Evolutionary conservation across 768 basidiomycete species (phyloP).

Genomic region (Leccinum subgranulosum): DNA sequence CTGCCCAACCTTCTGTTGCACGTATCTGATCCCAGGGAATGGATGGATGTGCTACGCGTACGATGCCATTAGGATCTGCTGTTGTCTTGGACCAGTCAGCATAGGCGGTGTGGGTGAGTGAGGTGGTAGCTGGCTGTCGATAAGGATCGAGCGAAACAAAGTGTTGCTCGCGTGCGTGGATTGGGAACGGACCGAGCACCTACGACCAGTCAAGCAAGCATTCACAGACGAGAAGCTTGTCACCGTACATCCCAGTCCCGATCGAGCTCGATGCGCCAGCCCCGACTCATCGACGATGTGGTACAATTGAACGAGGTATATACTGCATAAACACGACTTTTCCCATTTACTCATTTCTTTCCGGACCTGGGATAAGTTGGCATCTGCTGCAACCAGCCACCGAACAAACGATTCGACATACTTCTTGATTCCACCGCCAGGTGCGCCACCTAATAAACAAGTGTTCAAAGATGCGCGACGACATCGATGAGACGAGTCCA

Average conservation of each 20-base stretch:
- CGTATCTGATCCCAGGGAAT: constrained; percentile 68
- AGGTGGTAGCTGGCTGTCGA: constrained; percentile 46
- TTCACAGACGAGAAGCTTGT: neutral
- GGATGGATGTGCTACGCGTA: constrained; percentile 63
- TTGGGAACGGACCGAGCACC: constrained; percentile 82
- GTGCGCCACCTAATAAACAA: constrained; percentile 52
- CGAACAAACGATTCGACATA: constrained; percentile 36
- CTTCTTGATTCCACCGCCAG: constrained; percentile 85
- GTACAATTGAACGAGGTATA: neutral
- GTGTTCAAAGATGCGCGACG: constrained; percentile 4
- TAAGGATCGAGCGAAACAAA: constrained; percentile 58
- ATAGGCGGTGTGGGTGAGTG: constrained; percentile 37
- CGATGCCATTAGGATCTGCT: constrained; percentile 41
- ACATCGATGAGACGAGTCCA: constrained; percentile 1
- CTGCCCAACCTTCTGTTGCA: constrained; percentile 82
- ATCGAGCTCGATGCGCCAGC: constrained; percentile 27
- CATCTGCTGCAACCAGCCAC: constrained; percentile 2
- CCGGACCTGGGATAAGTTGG: constrained; percentile 48
- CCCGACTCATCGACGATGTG: constrained; percentile 5
- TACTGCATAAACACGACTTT: neutral
- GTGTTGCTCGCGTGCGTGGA: constrained; percentile 82
- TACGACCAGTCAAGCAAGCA: constrained; percentile 22
- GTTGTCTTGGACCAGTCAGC: constrained; percentile 55
- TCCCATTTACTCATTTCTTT: constrained; percentile 51
- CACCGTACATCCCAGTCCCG: constrained; percentile 26